Conservation (phyloP, 306 rosid genomes). For the Abrus precatorius region DNA sequence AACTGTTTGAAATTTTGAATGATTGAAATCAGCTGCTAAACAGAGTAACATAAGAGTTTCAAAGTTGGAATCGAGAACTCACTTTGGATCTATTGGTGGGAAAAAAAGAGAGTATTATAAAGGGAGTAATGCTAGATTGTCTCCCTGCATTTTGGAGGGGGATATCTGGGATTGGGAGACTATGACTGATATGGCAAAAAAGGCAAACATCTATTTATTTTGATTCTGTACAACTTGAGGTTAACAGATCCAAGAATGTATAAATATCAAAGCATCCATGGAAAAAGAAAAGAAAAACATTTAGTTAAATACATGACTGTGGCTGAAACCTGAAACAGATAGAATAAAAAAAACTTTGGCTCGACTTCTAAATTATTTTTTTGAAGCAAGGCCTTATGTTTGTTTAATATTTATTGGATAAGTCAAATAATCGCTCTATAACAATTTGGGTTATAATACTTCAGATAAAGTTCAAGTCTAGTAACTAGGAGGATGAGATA, state of each 20-base stretch:
- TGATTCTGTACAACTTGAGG: not conserved
- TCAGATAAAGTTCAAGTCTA: constrained; percentile 15
- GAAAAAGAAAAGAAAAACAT: not conserved
- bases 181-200: not conserved
- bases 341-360: constrained; percentile 25
- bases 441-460: not conserved
- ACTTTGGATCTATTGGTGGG: not conserved
- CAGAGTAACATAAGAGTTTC: not conserved
- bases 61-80: not conserved
- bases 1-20: not conserved
- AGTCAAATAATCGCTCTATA: constrained; percentile 11
- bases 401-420: constrained; percentile 7
- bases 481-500: not conserved
- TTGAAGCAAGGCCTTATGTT: constrained; percentile 19
- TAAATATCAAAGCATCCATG: not conserved
- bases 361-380: not conserved
- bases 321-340: not conserved
- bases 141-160: too few species aligned
- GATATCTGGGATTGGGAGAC: constrained; percentile 3
- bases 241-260: not conserved
- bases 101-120: not conserved
- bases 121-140: not conserved
- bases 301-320: not conserved
- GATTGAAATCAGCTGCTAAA: not conserved
- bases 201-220: not conserved